A percentile compares a stretch with the other conserved stretches of the same genome.
These are phyloP conservation scores for Mitragyna speciosa DNA, from an alignment of 257 asterid species.

Conservation along the genomic window DNA sequence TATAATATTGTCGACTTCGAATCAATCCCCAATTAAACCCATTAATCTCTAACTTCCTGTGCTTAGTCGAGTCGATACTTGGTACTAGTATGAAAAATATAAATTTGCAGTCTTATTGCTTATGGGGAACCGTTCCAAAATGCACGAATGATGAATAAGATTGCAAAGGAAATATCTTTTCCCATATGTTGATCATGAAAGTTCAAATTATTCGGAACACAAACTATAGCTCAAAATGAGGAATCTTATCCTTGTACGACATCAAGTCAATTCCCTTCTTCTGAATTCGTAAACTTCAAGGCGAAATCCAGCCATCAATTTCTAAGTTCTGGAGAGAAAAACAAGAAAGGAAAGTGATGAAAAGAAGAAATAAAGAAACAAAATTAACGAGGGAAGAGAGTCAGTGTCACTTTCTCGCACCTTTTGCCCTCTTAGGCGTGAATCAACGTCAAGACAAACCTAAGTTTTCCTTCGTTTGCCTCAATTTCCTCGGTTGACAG, in stretches of 20 bases:
- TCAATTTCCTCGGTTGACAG: not conserved
- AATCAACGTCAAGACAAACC: not conserved
- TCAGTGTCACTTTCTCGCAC: constrained; percentile 7
- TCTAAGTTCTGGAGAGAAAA: not conserved
- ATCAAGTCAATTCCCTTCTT: not conserved
- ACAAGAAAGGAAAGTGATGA: not conserved
- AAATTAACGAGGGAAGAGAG: constrained; percentile 1
- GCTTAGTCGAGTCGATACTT: no score
- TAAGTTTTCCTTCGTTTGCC: not conserved
- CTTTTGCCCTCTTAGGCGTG: constrained; percentile 8
- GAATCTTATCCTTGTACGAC: not conserved
- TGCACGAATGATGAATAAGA: not conserved
- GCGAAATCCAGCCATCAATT: not conserved
- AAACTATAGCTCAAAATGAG: no score
- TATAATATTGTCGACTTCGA: no score
- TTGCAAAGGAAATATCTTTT: no score
- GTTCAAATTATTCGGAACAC: no score
- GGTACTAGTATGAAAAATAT: no score
- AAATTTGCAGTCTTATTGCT: no score
- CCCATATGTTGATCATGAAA: not conserved
- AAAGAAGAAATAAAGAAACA: not conserved
- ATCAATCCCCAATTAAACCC: no score
- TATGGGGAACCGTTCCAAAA: no score
- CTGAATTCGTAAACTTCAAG: not conserved
- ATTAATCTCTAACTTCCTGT: no score